These are phyloP conservation scores for Exophiala xenobiotica DNA, from an alignment of 2,329 filamentous ascomycete genomes.

Conservation along the genomic window DNA sequence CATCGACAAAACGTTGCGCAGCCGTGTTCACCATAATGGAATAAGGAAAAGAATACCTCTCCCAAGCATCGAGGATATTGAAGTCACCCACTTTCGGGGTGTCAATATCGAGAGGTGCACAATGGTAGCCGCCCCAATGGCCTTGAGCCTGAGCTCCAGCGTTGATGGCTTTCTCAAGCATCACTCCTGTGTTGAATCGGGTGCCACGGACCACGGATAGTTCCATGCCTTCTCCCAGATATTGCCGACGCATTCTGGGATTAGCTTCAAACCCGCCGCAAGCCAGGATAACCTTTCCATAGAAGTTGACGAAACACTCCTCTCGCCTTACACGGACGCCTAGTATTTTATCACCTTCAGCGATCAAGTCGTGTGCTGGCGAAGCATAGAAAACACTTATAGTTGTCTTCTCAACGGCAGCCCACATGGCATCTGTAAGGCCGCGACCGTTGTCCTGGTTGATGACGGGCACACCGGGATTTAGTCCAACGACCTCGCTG, in stretches of 20 bases:
- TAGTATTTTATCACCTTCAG: conserved; percentile 33
- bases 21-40: conserved; percentile 7
- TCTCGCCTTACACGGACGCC: not conserved
- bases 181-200: conserved; percentile 4
- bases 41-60: conserved; percentile 5
- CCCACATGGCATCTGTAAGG: conserved; percentile 2
- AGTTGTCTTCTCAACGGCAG: conserved; percentile 26
- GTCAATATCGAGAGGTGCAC: not conserved
- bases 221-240: conserved; percentile 3
- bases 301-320: not conserved
- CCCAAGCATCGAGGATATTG: not conserved
- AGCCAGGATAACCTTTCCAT: conserved; percentile 2
- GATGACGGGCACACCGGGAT: conserved; percentile 58
- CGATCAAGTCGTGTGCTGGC: conserved; percentile 33
- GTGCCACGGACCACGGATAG: conserved; percentile 3
- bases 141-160: not conserved
- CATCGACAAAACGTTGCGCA: conserved; percentile 1
- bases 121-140: conserved; percentile 7
- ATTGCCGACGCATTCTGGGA: conserved; percentile 3
- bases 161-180: conserved; percentile 4
- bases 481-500: conserved; percentile 30
- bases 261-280: conserved; percentile 4
- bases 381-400: conserved; percentile 22
- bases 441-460: conserved; percentile 56
- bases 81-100: not conserved